Evolutionary conservation across 805 yeast species (phyloP).

Genomic region (Candida odintsovae): DNA sequence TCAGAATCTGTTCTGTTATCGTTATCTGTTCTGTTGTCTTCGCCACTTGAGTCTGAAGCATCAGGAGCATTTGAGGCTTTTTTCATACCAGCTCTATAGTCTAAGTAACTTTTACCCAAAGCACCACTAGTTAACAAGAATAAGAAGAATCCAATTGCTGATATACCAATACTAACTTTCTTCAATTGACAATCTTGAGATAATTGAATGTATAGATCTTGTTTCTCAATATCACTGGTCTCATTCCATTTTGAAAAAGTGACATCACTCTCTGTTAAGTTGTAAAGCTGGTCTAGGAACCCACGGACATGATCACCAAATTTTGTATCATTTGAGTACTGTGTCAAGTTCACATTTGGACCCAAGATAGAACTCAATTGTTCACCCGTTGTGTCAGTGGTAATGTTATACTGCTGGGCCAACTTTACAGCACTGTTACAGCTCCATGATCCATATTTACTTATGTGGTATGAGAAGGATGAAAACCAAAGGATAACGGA

Average conservation of each 20-base stretch:
- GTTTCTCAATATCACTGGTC: conserved; percentile 5
- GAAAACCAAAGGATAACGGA: conserved; percentile 20
- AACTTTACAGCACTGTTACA: conserved; percentile 21
- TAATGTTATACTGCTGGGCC: conserved; percentile 22
- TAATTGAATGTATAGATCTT: conserved; percentile 8
- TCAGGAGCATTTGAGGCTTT: neutral
- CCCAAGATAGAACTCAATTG: conserved; percentile 2
- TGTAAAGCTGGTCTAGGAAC: neutral
- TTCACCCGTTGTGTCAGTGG: conserved; percentile 9
- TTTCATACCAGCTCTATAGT: neutral
- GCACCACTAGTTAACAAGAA: conserved; percentile 12
- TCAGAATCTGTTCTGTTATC: neutral
- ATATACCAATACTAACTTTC: conserved; percentile 11
- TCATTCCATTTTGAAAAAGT: conserved; percentile 7
- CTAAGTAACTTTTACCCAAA: neutral
- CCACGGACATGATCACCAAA: neutral
- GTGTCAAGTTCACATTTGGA: neutral
- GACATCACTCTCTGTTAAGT: neutral
- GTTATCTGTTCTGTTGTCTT: neutral
- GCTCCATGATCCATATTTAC: conserved; percentile 23
- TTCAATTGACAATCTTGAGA: conserved; percentile 16
- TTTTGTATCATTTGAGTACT: conserved; percentile 1
- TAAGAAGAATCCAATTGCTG: conserved; percentile 7
- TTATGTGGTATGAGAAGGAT: conserved; percentile 18
- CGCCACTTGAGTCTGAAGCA: neutral